Evolutionary conservation across 768 basidiomycete genomes (phyloP).

Genomic region (Tulasnella sp.): DNA sequence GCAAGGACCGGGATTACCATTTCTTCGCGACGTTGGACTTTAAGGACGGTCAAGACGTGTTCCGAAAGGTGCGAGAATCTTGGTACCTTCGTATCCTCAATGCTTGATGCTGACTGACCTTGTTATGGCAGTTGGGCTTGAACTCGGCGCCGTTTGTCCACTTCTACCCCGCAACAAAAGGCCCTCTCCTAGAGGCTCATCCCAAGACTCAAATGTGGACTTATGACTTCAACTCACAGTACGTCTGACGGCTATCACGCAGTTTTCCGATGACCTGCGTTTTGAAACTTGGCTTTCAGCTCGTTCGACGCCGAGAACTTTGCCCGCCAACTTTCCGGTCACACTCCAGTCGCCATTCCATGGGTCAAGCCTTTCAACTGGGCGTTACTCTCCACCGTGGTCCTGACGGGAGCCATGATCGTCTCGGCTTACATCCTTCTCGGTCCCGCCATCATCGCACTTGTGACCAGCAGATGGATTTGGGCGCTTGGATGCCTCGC

Average conservation of each 20-base stretch:
- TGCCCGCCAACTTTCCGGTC: constrained; percentile 57
- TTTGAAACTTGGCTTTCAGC: constrained; percentile 30
- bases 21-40: constrained; percentile 94
- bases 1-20: constrained; percentile 58
- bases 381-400: constrained; percentile 40
- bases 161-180: constrained; percentile 61
- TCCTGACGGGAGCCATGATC: constrained; percentile 36
- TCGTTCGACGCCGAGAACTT: constrained; percentile 74
- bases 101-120: not conserved
- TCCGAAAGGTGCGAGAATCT: constrained; percentile 56
- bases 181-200: constrained; percentile 37
- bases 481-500: constrained; percentile 41
- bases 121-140: constrained; percentile 52
- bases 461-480: constrained; percentile 61
- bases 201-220: constrained; percentile 45
- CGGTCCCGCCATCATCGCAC: constrained; percentile 38
- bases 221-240: constrained; percentile 68
- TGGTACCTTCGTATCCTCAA: not conserved
- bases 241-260: constrained; percentile 20
- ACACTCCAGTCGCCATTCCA: constrained; percentile 71
- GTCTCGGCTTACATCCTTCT: constrained; percentile 40
- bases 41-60: constrained; percentile 58
- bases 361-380: constrained; percentile 69
- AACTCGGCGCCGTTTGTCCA: constrained; percentile 75
- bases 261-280: not conserved